Evolutionary conservation across 371 early-diverging fungal genomes (phyloP).

Genomic region (Rhizopus sp.): DNA sequence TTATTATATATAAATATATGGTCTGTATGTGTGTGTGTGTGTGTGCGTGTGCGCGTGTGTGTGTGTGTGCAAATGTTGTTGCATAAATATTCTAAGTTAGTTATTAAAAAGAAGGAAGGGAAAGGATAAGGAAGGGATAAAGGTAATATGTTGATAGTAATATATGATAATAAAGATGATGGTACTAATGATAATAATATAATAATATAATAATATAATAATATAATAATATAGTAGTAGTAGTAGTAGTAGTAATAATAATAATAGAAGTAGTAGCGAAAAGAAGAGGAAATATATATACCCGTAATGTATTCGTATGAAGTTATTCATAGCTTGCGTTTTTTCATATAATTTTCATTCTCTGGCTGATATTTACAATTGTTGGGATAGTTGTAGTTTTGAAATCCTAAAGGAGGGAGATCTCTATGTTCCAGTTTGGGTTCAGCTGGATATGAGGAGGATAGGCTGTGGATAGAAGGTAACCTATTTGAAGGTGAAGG

Average conservation of each 20-base stretch:
- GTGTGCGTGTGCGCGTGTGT: too few species aligned
- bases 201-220: conserved; percentile 2
- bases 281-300: background rate
- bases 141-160: background rate
- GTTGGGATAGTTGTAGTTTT: conserved; percentile 11
- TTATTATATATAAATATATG: too few species aligned
- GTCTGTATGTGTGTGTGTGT: too few species aligned
- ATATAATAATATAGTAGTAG: too few species aligned
- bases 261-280: conserved; percentile 1
- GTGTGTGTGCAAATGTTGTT: too few species aligned
- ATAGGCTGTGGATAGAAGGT: conserved; percentile 43
- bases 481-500: conserved; percentile 30
- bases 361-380: conserved; percentile 18
- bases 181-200: conserved; percentile 6
- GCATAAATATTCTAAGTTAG: background rate
- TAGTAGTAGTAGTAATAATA: conserved; percentile 4
- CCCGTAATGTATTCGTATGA: background rate
- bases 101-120: background rate
- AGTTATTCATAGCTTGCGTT: conserved; percentile 26
- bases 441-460: conserved; percentile 24
- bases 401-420: conserved; percentile 25
- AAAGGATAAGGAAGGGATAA: conserved; percentile 1
- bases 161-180: conserved; percentile 1
- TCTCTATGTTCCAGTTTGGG: conserved; percentile 19
- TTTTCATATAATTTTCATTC: conserved; percentile 28